Percentiles rank a stretch among this genome's conserved stretches.
phyloP scores from a whole-genome alignment of 2,329 filamentous ascomycete species.

The Xylaria sp. region DNA sequence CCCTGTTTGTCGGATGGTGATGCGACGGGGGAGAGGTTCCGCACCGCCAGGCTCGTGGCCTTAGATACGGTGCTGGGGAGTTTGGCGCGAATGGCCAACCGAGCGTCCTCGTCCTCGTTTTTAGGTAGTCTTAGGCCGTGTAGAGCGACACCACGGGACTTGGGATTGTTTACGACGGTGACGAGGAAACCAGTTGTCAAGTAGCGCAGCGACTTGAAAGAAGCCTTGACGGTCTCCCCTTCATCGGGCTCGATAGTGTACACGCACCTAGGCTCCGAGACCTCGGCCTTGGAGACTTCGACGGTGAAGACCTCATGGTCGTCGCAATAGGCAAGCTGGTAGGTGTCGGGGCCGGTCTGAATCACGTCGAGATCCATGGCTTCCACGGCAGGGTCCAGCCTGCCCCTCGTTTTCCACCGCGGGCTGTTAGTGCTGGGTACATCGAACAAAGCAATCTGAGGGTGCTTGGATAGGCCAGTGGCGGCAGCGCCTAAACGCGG shows the following conservation, averaged over 20 bases:
- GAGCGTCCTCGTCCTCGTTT: slow-evolving; percentile 55
- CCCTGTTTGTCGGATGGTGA: slow-evolving; percentile 63
- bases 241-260: slow-evolving; percentile 66
- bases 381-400: slow-evolving; percentile 64
- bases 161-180: slow-evolving; percentile 68
- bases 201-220: slow-evolving; percentile 69
- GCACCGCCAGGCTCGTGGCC: slow-evolving; percentile 81
- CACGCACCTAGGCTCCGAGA: slow-evolving; percentile 62
- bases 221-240: slow-evolving; percentile 57
- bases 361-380: slow-evolving; percentile 77
- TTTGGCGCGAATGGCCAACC: slow-evolving; percentile 63
- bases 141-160: slow-evolving; percentile 66
- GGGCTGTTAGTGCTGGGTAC: slow-evolving; percentile 66
- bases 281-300: slow-evolving; percentile 57
- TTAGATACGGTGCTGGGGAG: slow-evolving; percentile 77
- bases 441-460: slow-evolving; percentile 85
- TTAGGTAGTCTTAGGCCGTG: slow-evolving; percentile 66
- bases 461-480: slow-evolving; percentile 78
- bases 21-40: slow-evolving; percentile 69
- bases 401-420: slow-evolving; percentile 61
- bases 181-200: slow-evolving; percentile 68
- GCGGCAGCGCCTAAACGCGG: slow-evolving; percentile 78
- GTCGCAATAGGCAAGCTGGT: slow-evolving; percentile 81
- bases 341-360: slow-evolving; percentile 70
- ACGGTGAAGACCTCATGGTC: slow-evolving; percentile 78